phyloP scores from a whole-genome alignment of 331 rosid species.

The Rosa hybrid region DNA sequence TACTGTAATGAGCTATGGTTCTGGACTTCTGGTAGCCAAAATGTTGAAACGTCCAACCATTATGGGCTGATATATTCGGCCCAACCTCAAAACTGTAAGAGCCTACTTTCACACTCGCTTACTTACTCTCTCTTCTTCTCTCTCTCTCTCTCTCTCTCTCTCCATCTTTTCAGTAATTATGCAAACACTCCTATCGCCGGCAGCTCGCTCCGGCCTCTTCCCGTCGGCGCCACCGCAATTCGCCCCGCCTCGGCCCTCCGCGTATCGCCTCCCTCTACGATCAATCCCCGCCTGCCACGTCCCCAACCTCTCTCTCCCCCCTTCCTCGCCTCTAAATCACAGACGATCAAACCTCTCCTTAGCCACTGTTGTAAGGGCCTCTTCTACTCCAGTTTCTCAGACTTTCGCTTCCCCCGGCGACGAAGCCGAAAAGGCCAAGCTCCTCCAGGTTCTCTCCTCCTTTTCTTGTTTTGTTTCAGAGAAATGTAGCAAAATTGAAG shows the following conservation, averaged over 20 bases:
- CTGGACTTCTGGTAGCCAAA: too few species aligned
- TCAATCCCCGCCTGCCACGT: constrained; percentile 32
- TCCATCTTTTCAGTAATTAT: constrained; percentile 28
- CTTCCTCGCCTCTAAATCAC: constrained; percentile 29
- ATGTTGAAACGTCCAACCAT: too few species aligned
- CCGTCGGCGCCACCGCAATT: constrained; percentile 25
- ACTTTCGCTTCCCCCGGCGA: constrained; percentile 41
- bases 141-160: not conserved
- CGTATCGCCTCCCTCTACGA: constrained; percentile 17
- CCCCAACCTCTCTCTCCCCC: constrained; percentile 29
- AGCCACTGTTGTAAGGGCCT: constrained; percentile 30
- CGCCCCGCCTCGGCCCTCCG: constrained; percentile 20
- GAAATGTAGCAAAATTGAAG: not conserved
- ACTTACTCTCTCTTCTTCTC: not conserved
- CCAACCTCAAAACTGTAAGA: not conserved
- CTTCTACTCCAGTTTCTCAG: constrained; percentile 54
- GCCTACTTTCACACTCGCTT: not conserved
- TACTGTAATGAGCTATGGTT: too few species aligned
- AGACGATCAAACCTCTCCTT: constrained; percentile 38
- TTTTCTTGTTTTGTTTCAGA: not conserved
- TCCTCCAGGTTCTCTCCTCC: constrained; percentile 58
- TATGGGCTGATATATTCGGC: not conserved
- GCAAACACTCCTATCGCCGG: constrained; percentile 76
- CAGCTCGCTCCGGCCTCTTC: constrained; percentile 45
- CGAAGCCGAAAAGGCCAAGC: constrained; percentile 73